Conservation (phyloP, 345 rosid species). For the Aegle marmelos region DNA sequence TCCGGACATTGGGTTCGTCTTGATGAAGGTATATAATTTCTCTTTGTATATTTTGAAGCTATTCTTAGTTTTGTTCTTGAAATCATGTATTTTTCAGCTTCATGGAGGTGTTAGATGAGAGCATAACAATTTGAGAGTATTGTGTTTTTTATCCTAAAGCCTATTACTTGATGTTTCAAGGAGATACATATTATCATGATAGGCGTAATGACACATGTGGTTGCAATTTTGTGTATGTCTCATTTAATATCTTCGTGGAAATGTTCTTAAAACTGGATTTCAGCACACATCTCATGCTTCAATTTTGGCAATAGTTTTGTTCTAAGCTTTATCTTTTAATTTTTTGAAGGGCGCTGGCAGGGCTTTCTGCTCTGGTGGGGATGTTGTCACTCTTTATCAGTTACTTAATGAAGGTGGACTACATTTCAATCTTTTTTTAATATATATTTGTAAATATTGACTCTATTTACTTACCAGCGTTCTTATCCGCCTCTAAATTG, state of each 20-base stretch:
- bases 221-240: neutral
- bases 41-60: neutral
- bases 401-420: constrained; percentile 58
- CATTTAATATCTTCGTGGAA: neutral
- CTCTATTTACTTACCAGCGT: too few relatives aligned
- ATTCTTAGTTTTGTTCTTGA: neutral
- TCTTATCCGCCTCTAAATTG: neutral
- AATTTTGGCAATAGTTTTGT: constrained; percentile 1
- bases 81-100: neutral
- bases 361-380: constrained; percentile 86
- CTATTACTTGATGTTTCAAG: neutral
- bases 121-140: neutral
- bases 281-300: constrained; percentile 1
- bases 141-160: neutral
- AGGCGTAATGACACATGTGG: neutral
- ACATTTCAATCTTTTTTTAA: neutral
- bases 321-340: constrained; percentile 36
- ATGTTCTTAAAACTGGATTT: neutral
- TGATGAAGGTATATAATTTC: constrained; percentile 63
- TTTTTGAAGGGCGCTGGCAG: constrained; percentile 74
- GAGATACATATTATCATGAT: neutral
- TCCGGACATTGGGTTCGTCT: constrained; percentile 73
- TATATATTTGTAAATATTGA: too few relatives aligned
- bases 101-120: neutral
- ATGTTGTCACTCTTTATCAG: constrained; percentile 57